Evolutionary conservation across 1,284 basidiomycete genomes (phyloP), one percentile per base, ranked within the genome.

Genomic region (Meripilus lineatus): DNA sequence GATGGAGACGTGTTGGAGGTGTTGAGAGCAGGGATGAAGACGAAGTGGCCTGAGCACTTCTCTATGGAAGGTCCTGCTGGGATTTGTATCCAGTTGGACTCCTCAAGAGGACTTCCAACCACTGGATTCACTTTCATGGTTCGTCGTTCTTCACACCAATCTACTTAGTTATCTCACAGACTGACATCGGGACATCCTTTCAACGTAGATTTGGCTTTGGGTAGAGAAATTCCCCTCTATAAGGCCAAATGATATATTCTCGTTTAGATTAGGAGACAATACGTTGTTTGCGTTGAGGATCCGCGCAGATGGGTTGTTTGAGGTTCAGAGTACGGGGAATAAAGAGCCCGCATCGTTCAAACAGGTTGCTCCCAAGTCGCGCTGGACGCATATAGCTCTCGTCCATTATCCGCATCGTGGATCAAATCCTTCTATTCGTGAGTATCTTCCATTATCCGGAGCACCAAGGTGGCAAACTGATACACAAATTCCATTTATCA

Each of bases 111-210:
- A 0, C 56, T 87, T 36, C 80, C 84, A 0, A 54, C 64, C 1
- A 62, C 71, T 5, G 85, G 85, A 0, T 77, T 87, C 52, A 82
- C 83, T 1, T 79, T 85, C 58, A 79, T 86, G 79, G 84, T 82
- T 47, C 40, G 65, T 53, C 14, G 38, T 32, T 22, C 21, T 20
- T 32, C 5, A 10, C 14, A 11, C 15, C n/a, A 34, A 21, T 32
- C 32, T 25, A 28, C 13, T 25, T 21, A 14, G 17, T 11, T 20
- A 7, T 11, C 21, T 20, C 38, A 8, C 20, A 24, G 14, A 38
- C 25, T 25, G 21, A 38, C 18, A 36, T 22, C 48, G n/a, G n/a
- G 32, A 35, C 21, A 40, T 22, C 15, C 15, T 13, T n/a, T 23
- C 11, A 15, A 4, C 49, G 41, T 42, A 87, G 85, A 66, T 77